Conservation (phyloP, 768 basidiomycete species). For the Boletus vermiculosoides region DNA sequence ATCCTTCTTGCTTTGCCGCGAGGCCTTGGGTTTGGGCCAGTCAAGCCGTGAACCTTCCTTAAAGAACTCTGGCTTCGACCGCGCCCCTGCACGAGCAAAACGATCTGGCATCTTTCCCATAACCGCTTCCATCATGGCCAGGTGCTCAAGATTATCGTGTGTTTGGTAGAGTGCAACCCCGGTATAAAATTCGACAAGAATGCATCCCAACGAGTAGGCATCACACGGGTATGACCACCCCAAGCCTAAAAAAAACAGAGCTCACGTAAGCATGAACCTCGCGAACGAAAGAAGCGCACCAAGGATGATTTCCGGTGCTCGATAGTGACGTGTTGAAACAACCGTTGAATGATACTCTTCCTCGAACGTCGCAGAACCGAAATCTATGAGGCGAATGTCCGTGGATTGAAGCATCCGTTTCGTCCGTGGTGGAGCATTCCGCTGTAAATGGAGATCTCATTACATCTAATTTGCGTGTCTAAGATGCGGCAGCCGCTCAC, state of each 20-base stretch:
- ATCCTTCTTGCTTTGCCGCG: constrained; percentile 90
- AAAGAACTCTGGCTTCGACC: constrained; percentile 91
- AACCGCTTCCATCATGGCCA: constrained; percentile 99
- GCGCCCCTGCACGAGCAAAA: constrained; percentile 70
- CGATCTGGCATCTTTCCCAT: constrained; percentile 97
- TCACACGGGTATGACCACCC: constrained; percentile 99
- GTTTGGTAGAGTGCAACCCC: constrained; percentile 99
- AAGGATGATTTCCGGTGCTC: constrained; percentile 98
- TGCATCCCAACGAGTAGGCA: constrained; percentile 97
- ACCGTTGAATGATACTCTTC: constrained; percentile 98
- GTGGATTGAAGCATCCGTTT: constrained; percentile 84
- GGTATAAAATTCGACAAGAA: constrained; percentile 97
- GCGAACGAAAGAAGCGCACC: constrained; percentile 50
- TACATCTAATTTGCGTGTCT: not conserved
- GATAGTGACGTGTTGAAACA: constrained; percentile 96
- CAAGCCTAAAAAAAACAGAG: constrained; percentile 57
- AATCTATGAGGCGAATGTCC: constrained; percentile 95
- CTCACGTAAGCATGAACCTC: constrained; percentile 14
- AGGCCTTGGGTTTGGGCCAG: constrained; percentile 88
- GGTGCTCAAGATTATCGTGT: constrained; percentile 97
- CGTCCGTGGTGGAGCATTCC: constrained; percentile 60
- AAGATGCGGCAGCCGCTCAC: constrained; percentile 34
- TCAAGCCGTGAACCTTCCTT: constrained; percentile 81
- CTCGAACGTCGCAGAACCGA: constrained; percentile 97
- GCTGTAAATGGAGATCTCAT: constrained; percentile 40